Base-by-base conservation (phyloP, 306 rosid genomes). In the Rosa multiflora region DNA sequence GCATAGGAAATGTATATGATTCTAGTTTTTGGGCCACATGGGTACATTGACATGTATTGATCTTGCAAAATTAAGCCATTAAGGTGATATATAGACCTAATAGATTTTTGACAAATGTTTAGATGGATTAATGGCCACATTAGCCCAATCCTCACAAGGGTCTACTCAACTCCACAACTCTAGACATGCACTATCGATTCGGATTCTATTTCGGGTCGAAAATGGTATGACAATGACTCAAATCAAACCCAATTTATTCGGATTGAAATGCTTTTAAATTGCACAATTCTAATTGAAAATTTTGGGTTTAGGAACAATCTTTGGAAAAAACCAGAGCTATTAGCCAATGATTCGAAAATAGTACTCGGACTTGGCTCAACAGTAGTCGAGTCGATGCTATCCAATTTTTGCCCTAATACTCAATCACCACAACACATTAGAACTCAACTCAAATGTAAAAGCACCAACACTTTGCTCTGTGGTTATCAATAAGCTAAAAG, bases 1-100 rank as follows among this genome's bases (percentile, higher is more conserved):
- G 80, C 80, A 51, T 79, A 70, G 70, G 86, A 64, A 3, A 64
- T 32, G 2, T 10, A 56, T 32, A 67, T 39, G 71, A 67, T 7
- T 37, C 13, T 11, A 18, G 70, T 14, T 23, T 37, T 66, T 15
- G 70, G 68, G 46, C 35, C 37, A 2, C 37, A 32, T 32, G 37
- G 37, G 37, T 32, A 32, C 10, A 43, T 43, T 7, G 7, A 44
- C 47, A 44, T 44, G 47, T 43, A 44, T 44, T 32, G 37, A 32
- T 32, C 37, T 3, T 32, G 37, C 55, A 49, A 49, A 10, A 12
- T 13, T 49, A n/a, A n/a, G n/a, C n/a, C n/a, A n/a, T n/a, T n/a
- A 51, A 44, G 47, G 47, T 44, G 8, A 44, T 10, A 44, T 44
- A 8, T 15, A 18, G 56, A n/a, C 56, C 56, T 14, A 18, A 18